Evolutionary conservation across 1,284 basidiomycete genomes (phyloP), one percentile per base, ranked within the genome.

Genomic region (Fomitopsis palustris): DNA sequence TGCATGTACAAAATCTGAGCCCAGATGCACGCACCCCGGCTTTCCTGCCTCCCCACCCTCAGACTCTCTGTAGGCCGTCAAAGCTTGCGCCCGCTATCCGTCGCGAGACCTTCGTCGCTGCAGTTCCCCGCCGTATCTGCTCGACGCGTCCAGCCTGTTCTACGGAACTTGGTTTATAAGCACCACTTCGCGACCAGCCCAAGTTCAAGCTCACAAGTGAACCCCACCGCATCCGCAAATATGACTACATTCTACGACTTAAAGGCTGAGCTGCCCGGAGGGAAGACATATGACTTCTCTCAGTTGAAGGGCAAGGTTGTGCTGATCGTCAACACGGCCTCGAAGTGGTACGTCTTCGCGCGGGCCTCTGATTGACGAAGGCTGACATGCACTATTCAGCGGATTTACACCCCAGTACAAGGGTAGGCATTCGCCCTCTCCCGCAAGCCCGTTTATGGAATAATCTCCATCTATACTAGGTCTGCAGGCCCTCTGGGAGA

Each of bases 401-500:
- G 93, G 93, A 33, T 93, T 95, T 69, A 94, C 93, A 6, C 89
- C 91, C 9, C 94, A 96, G 74, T 95, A 95, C 76, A 89, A 85
- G 70, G 92, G 86, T 80, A 52, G 38, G 58, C 35, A n/a, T 54
- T 4, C 43, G 25, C 8, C n/a, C n/a, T n/a, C 29, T 29, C 23
- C 12, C 27, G 21, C 2, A 8, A 21, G 29, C 29, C 12, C 6
- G 31, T 9, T 27, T 19, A 1, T 52, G 1, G 52, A 14, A 10
- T 49, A 16, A 62, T 42, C 8, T 41, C 29, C 37, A 19, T 19
- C 29, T 25, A 10, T 47, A 23, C 4, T 58, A 84, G 89, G 92
- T 63, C 82, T 97, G 21, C 92, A 97, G 75, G 78, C 77, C 7
- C 76, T 97, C 37, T 86, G 95, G 74, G 86, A 95, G 65, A 93